Evolutionary conservation across 176 grass and related monocot species (phyloP).

Genomic region (Oryza meyeriana): DNA sequence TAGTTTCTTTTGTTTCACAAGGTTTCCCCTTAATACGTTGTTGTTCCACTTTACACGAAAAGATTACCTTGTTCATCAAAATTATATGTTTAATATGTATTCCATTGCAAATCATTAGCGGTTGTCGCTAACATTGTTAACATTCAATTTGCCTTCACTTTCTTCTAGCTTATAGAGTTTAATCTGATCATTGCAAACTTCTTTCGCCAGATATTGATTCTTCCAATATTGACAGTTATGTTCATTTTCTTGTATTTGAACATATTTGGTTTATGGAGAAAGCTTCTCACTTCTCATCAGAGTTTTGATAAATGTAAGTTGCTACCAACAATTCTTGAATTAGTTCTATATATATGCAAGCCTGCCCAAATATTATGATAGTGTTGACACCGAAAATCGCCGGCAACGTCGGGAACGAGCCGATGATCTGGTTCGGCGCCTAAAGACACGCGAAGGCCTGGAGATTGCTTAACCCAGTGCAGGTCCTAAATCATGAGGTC

Average conservation of each 20-base stretch:
- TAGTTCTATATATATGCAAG: conserved; percentile 1
- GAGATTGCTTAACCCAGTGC: too few relatives aligned
- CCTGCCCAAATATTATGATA: background rate
- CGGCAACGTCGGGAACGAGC: too few relatives aligned
- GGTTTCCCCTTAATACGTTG: too few relatives aligned
- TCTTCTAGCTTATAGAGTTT: background rate
- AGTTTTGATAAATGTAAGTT: conserved; percentile 90
- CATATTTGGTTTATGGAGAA: conserved; percentile 93
- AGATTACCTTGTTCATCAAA: background rate
- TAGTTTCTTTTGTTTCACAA: too few relatives aligned
- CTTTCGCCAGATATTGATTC: background rate
- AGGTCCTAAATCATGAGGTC: too few relatives aligned
- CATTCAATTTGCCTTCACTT: background rate
- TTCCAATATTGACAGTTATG: conserved; percentile 19
- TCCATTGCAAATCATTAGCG: background rate
- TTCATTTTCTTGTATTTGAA: conserved; percentile 24
- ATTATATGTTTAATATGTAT: background rate
- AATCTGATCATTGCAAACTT: too few relatives aligned
- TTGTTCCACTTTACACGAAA: too few relatives aligned
- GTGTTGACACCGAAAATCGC: too few relatives aligned
- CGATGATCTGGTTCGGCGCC: too few relatives aligned
- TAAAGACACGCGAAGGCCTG: too few relatives aligned
- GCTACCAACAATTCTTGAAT: background rate
- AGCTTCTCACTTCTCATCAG: conserved; percentile 76
- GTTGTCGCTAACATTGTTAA: background rate